Conservation (phyloP, 371 early-diverging fungal genomes). For the Chytridium lagenaria region DNA sequence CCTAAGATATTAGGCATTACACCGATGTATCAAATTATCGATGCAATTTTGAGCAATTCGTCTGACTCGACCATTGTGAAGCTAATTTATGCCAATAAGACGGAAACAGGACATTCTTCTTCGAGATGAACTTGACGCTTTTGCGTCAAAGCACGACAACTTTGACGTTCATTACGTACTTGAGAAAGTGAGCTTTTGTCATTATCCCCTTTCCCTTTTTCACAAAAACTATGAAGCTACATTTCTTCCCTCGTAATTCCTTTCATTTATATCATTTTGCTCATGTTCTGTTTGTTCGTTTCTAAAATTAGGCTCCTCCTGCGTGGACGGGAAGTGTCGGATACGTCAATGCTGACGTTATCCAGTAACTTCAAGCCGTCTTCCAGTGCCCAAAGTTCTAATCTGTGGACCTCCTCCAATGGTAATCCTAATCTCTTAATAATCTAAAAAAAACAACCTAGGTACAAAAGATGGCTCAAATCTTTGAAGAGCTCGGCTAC, state of each 20-base stretch:
- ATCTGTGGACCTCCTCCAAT: slow-evolving; percentile 96
- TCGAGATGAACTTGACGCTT: slow-evolving; percentile 78
- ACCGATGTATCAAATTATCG: slow-evolving; percentile 86
- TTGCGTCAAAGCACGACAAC: slow-evolving; percentile 72
- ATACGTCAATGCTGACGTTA: slow-evolving; percentile 87
- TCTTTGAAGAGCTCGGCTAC: slow-evolving; percentile 47
- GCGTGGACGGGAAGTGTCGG: slow-evolving; percentile 88
- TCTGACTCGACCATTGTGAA: slow-evolving; percentile 81
- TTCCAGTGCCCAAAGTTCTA: slow-evolving; percentile 77
- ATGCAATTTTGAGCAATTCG: slow-evolving; percentile 81
- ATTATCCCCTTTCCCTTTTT: not conserved
- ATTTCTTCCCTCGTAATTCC: too few species aligned
- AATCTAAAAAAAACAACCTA: not conserved
- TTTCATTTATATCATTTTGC: too few species aligned
- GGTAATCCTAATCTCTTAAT: slow-evolving; percentile 42
- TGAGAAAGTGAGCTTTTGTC: slow-evolving; percentile 59
- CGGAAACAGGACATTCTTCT: slow-evolving; percentile 88
- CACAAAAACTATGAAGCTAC: too few species aligned
- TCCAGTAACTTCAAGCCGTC: slow-evolving; percentile 73
- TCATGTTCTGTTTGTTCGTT: not conserved
- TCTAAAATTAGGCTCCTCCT: slow-evolving; percentile 63
- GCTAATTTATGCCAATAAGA: slow-evolving; percentile 92
- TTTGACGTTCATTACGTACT: slow-evolving; percentile 85
- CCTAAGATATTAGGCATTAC: slow-evolving; percentile 79
- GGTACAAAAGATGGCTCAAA: slow-evolving; percentile 79